These are phyloP conservation scores for Shiraia sp. DNA, from an alignment of 2,329 filamentous ascomycete species.

Conservation along the genomic window DNA sequence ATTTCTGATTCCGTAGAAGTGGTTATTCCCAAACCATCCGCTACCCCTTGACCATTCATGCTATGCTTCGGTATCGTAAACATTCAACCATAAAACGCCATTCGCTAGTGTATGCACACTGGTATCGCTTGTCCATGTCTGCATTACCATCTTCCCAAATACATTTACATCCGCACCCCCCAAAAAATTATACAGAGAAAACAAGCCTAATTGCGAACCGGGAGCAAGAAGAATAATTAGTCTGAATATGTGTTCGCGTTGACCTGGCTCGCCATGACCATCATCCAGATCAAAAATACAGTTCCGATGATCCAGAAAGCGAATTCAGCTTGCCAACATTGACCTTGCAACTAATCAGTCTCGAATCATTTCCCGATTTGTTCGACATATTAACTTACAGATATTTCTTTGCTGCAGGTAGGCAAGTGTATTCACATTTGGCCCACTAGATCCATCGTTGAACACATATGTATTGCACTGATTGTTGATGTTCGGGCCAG, in stretches of 20 bases:
- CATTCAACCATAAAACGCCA: slow-evolving; percentile 1
- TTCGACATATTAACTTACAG: slow-evolving; percentile 50
- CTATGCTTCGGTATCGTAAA: background rate
- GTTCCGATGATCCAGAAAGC: slow-evolving; percentile 66
- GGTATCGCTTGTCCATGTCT: background rate
- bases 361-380: background rate
- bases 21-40: too few species aligned
- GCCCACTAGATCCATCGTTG: slow-evolving; percentile 50
- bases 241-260: slow-evolving; percentile 48
- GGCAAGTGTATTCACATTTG: slow-evolving; percentile 60
- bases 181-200: background rate
- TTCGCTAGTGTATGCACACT: background rate
- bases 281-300: slow-evolving; percentile 69
- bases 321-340: slow-evolving; percentile 66
- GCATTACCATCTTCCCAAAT: background rate
- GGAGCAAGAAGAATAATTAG: slow-evolving; percentile 2
- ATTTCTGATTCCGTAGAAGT: too few species aligned
- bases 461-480: slow-evolving; percentile 63
- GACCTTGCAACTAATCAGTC: slow-evolving; percentile 46
- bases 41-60: background rate
- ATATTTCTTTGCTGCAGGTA: slow-evolving; percentile 67
- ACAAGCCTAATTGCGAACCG: too few species aligned
- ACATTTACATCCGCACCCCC: background rate
- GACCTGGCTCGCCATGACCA: slow-evolving; percentile 64
- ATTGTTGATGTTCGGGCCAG: slow-evolving; percentile 59